phyloP scores from a whole-genome alignment of 495 filamentous ascomycete species.

The Penicillium soppii region DNA sequence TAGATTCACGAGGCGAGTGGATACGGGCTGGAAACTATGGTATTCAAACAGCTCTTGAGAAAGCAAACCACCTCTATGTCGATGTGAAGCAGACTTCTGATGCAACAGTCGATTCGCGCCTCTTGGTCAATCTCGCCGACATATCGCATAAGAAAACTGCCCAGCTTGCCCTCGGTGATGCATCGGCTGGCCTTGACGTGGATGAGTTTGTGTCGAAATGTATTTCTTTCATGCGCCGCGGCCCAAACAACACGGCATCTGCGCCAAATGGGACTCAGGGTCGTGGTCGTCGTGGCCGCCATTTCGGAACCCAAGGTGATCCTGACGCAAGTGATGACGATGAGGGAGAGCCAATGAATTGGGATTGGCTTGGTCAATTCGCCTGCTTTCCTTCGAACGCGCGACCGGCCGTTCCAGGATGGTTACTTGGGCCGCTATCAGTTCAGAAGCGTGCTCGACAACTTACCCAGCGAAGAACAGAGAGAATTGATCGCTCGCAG shows the following conservation, averaged over 20 bases:
- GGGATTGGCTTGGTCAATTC: constrained; percentile 76
- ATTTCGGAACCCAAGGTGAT: constrained; percentile 32
- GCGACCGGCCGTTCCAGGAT: constrained; percentile 76
- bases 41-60: constrained; percentile 58
- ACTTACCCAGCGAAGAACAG: constrained; percentile 61
- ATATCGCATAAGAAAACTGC: constrained; percentile 70
- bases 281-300: constrained; percentile 30
- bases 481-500: constrained; percentile 61
- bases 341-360: constrained; percentile 76
- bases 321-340: constrained; percentile 54
- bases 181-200: constrained; percentile 73
- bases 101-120: constrained; percentile 82
- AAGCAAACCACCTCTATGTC: constrained; percentile 62
- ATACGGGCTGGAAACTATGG: constrained; percentile 59
- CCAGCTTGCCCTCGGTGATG: constrained; percentile 67
- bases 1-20: constrained; percentile 68
- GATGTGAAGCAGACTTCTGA: constrained; percentile 90
- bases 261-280: constrained; percentile 26
- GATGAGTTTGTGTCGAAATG: constrained; percentile 94
- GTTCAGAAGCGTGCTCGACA: constrained; percentile 79
- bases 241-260: constrained; percentile 29
- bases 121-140: constrained; percentile 77
- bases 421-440: constrained; percentile 85
- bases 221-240: constrained; percentile 79
- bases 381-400: constrained; percentile 71